These are phyloP conservation scores for Austroboletus eburneus DNA, from an alignment of 768 basidiomycete genomes.

Conservation along the genomic window DNA sequence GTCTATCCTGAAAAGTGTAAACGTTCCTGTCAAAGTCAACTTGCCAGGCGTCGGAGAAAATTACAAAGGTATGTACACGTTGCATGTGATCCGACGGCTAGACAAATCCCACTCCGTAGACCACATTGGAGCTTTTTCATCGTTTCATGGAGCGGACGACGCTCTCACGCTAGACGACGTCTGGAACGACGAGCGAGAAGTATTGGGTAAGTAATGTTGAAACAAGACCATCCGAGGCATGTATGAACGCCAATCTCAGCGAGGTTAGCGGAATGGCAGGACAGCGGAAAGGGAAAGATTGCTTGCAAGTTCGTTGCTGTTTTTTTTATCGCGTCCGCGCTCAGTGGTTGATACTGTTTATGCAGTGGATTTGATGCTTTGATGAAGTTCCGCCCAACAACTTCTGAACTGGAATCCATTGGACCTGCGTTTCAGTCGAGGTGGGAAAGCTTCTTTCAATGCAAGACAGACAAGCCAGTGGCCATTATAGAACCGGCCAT, in stretches of 20 bases:
- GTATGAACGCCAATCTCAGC: conserved; percentile 12
- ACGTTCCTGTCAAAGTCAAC: conserved; percentile 30
- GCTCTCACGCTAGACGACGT: conserved; percentile 46
- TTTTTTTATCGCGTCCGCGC: background rate
- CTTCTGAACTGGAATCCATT: conserved; percentile 15
- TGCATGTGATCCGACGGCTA: no score
- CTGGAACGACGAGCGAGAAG: conserved; percentile 33
- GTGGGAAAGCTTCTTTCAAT: conserved; percentile 18
- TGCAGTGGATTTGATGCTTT: conserved; percentile 15
- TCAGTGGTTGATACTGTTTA: background rate
- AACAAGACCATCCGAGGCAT: background rate
- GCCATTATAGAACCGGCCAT: conserved; percentile 34
- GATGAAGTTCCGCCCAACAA: conserved; percentile 23
- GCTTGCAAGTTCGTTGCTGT: conserved; percentile 45
- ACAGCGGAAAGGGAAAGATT: conserved; percentile 42
- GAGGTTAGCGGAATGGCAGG: conserved; percentile 28
- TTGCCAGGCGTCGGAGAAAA: conserved; percentile 79
- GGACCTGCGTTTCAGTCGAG: conserved; percentile 16
- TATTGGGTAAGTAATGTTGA: conserved; percentile 34
- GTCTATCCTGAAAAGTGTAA: conserved; percentile 31
- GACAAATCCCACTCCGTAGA: no score
- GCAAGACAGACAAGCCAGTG: conserved; percentile 29
- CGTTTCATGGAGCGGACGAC: conserved; percentile 40
- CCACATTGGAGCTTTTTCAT: conserved; percentile 24
- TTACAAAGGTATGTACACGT: no score